Evolutionary conservation across 495 filamentous ascomycete genomes (phyloP), one percentile per base, ranked within the genome.

Genomic region (Aspergillus kassunensis): DNA sequence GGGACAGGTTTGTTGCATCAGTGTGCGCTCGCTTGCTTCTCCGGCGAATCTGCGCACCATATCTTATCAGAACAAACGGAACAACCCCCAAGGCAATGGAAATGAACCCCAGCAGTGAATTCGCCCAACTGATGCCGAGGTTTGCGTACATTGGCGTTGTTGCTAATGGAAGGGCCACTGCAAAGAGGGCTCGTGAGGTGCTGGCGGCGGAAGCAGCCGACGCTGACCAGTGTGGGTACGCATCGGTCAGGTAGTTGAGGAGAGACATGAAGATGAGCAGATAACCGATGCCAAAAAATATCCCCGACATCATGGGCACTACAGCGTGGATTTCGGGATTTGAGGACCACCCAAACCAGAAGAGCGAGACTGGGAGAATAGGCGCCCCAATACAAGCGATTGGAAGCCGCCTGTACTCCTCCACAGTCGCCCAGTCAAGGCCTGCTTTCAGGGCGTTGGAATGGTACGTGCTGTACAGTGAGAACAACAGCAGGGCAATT

Each of bases 351-450:
- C 72, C 82, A 60, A 84, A 75, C 80, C 81, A 84, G 61, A 84
- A 84, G 21, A 85, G 62, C 15, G 63, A 62, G 34, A 80, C 68
- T 0, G 81, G 78, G 10, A 85, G 67, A 1, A 72, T 66, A 0
- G n/a, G 34, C 0, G 73, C 79, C 2, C 76, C 80, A 11, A 82
- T 58, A 21, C 49, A 55, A 1, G 55, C 57, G 2, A 89, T 69
- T 0, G 86, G 85, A 4, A 89, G 70, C 0, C 86, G 77, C 4
- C 78, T 71, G 55, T 76, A 84, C 63, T 89, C 86, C 56, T 87
- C 67, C 15, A 65, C 59, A 8, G 49, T 39, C 13, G 61, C 41
- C 67, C 65, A 70, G 9, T 45, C 15, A 5, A 49, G 34, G 37
- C 54, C 54, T 16, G 55, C 49, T 31, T 56, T 57, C 10, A 53